phyloP scores from a whole-genome alignment of 192 early-diverging fungal genomes.

The Umbelopsis sp. region DNA sequence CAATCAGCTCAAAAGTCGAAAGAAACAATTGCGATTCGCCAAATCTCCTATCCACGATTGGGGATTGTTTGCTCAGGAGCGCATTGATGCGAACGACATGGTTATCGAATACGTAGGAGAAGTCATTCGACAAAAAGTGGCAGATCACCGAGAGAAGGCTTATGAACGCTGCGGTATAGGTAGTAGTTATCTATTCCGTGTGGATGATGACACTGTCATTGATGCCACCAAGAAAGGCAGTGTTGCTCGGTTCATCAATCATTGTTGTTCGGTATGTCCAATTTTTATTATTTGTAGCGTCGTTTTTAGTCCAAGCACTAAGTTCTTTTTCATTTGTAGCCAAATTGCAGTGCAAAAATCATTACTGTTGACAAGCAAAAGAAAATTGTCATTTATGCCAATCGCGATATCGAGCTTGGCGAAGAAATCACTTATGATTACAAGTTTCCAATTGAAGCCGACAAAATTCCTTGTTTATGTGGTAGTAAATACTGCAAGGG shows the following conservation, averaged over 20 bases:
- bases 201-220: slow-evolving; percentile 94
- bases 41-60: slow-evolving; percentile 97
- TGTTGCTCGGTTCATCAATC: slow-evolving; percentile 97
- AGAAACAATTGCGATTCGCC: slow-evolving; percentile 89
- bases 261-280: slow-evolving; percentile 86
- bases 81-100: slow-evolving; percentile 92
- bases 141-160: slow-evolving; percentile 90
- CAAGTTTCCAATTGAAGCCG: slow-evolving; percentile 90
- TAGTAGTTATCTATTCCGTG: slow-evolving; percentile 91
- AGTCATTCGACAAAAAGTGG: slow-evolving; percentile 91
- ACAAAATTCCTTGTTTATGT: slow-evolving; percentile 98
- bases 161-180: slow-evolving; percentile 96
- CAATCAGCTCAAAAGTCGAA: slow-evolving; percentile 90
- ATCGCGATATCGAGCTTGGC: slow-evolving; percentile 87
- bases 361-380: slow-evolving; percentile 91
- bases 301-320: background rate
- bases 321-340: slow-evolving; percentile 54
- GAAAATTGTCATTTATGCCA: slow-evolving; percentile 98
- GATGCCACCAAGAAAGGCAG: slow-evolving; percentile 99
- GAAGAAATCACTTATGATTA: slow-evolving; percentile 99
- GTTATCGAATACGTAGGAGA: slow-evolving; percentile 99
- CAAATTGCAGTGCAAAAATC: slow-evolving; percentile 96
- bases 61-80: slow-evolving; percentile 95
- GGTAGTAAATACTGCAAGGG: slow-evolving; percentile 84
- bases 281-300: background rate